Evolutionary conservation across 345 rosid genomes (phyloP).

Genomic region (Salix viminalis): DNA sequence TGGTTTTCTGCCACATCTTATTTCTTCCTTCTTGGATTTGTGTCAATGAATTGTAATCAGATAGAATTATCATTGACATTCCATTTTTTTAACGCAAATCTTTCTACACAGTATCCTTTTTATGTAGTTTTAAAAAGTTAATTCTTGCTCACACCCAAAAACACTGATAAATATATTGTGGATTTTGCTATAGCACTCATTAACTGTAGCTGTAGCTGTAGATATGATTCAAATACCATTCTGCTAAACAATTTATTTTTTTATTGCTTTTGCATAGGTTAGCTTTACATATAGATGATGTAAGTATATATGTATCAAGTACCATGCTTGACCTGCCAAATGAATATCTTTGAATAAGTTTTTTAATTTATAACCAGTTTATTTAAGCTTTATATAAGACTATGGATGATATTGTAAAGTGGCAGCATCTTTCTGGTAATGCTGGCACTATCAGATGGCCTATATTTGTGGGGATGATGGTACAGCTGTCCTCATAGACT

Average conservation of each 20-base stretch:
- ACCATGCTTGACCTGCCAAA: background rate
- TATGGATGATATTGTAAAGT: background rate
- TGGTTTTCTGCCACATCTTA: background rate
- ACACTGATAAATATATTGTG: background rate
- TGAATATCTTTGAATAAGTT: background rate
- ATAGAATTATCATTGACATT: background rate
- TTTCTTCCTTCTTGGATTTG: background rate
- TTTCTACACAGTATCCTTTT: background rate
- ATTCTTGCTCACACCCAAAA: background rate
- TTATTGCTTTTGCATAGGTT: too few relatives aligned
- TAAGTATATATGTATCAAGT: background rate
- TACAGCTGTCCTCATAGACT: background rate
- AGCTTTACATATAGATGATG: too few relatives aligned
- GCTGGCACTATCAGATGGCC: background rate
- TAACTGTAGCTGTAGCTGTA: background rate
- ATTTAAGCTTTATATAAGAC: background rate
- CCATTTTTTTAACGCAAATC: background rate
- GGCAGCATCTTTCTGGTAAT: background rate
- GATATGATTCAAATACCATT: background rate
- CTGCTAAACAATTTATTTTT: background rate
- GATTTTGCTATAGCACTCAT: background rate
- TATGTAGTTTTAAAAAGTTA: background rate
- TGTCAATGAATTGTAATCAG: background rate
- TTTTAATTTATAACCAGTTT: background rate
- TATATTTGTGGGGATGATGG: background rate